A percentile compares a stretch with the other conserved stretches of the same genome.
Evolutionary conservation across 805 yeast genomes (phyloP).

Genomic region (Candida verbasci): DNA sequence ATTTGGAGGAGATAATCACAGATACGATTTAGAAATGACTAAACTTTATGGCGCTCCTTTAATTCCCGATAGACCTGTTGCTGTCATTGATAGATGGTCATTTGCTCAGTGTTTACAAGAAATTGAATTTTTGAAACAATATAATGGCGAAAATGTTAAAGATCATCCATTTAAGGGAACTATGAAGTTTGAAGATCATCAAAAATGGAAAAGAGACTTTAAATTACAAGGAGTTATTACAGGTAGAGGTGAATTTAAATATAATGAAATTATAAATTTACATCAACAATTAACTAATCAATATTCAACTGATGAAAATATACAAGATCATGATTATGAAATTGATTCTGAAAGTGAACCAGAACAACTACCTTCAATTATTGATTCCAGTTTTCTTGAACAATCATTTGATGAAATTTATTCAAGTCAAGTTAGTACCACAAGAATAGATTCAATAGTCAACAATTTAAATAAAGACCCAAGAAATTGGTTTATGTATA

Average conservation of each 20-base stretch:
- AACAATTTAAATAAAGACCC: slow-evolving; percentile 8
- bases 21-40: slow-evolving; percentile 13
- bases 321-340: slow-evolving; percentile 1
- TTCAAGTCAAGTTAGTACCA: slow-evolving; percentile 1
- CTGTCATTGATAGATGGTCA: slow-evolving; percentile 30
- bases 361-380: not conserved
- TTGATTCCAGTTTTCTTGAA: slow-evolving; percentile 6
- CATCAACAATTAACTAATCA: slow-evolving; percentile 16
- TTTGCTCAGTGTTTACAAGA: slow-evolving; percentile 27
- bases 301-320: slow-evolving; percentile 2
- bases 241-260: slow-evolving; percentile 22
- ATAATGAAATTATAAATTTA: slow-evolving; percentile 17
- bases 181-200: not conserved
- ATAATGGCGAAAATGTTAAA: slow-evolving; percentile 6
- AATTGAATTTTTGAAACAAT: slow-evolving; percentile 16
- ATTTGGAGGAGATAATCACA: slow-evolving; percentile 26
- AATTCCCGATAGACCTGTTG: slow-evolving; percentile 17
- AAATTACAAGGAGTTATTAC: slow-evolving; percentile 21
- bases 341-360: not conserved
- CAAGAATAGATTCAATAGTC: slow-evolving; percentile 1
- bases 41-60: slow-evolving; percentile 15
- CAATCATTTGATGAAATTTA: slow-evolving; percentile 4
- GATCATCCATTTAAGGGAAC: slow-evolving; percentile 8
- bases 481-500: slow-evolving; percentile 11
- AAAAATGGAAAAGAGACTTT: slow-evolving; percentile 12